Evolutionary conservation across 148 eudicot genomes (phyloP).

Genomic region (Fagopyrum esculentum): DNA sequence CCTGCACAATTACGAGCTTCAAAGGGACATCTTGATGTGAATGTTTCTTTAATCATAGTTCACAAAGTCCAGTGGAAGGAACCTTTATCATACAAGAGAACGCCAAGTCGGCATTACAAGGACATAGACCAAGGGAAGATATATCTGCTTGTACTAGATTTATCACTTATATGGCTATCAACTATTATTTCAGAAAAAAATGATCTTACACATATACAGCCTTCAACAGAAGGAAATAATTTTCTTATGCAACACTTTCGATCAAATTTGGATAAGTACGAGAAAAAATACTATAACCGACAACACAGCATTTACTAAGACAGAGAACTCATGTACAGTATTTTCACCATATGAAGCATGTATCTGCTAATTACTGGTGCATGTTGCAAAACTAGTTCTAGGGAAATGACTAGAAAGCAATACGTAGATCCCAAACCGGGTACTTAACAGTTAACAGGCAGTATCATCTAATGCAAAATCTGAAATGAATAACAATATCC

Average conservation of each 20-base stretch:
- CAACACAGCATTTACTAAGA: background rate
- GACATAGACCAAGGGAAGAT: background rate
- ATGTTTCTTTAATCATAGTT: too few relatives aligned
- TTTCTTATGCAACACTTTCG: background rate
- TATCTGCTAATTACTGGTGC: background rate
- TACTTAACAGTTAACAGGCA: background rate
- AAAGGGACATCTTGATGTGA: too few relatives aligned
- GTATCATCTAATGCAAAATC: background rate
- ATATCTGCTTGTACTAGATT: background rate
- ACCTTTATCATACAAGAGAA: too few relatives aligned
- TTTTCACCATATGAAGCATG: background rate
- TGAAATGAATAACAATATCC: background rate
- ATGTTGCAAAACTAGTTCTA: background rate
- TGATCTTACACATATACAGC: background rate
- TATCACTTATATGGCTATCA: background rate
- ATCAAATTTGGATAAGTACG: background rate
- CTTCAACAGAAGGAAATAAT: background rate
- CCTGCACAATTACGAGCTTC: too few relatives aligned
- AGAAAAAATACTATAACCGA: background rate
- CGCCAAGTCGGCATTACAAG: too few relatives aligned
- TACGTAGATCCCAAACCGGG: background rate
- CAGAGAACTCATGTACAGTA: background rate
- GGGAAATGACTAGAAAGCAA: background rate
- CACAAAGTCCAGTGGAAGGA: too few relatives aligned
- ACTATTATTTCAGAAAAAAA: background rate